Evolutionary conservation across 257 asterid species (phyloP).

Genomic region (Voacanga thouarsii): DNA sequence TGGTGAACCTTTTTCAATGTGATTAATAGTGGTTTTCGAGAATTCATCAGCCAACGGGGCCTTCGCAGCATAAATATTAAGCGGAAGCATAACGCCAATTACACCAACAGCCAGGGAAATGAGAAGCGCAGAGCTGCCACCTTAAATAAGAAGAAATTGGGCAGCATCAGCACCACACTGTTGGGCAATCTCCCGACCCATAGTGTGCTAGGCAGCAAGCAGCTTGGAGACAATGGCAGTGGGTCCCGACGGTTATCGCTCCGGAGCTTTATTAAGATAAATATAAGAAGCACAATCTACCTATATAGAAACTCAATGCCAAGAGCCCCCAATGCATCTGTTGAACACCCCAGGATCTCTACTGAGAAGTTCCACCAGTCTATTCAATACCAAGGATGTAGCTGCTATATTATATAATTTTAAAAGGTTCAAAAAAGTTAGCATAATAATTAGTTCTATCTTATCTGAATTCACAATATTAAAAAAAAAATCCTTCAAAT

Average conservation of each 20-base stretch:
- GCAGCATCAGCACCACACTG: slow-evolving; percentile 99
- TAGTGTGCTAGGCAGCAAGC: slow-evolving; percentile 95
- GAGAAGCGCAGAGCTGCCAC: slow-evolving; percentile 78
- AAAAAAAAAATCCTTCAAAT: no score
- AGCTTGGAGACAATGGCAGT: slow-evolving; percentile 82
- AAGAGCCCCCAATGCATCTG: no score
- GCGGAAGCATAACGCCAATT: slow-evolving; percentile 62
- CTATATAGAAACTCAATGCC: no score
- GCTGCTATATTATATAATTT: no score
- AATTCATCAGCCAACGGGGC: slow-evolving; percentile 75
- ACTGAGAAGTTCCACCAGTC: no score
- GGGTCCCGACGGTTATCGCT: slow-evolving; percentile 91
- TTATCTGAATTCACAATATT: no score
- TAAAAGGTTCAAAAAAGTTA: no score
- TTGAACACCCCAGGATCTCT: no score
- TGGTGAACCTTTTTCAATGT: slow-evolving; percentile 77
- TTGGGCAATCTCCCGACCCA: slow-evolving; percentile 84
- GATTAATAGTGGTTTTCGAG: slow-evolving; percentile 85
- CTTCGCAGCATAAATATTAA: slow-evolving; percentile 71
- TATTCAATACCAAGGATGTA: no score
- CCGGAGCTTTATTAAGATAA: slow-evolving; percentile 88
- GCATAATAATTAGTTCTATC: no score
- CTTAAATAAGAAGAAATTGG: slow-evolving; percentile 84
- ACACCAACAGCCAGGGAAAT: slow-evolving; percentile 60
- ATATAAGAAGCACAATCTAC: slow-evolving; percentile 70